Conservation (phyloP, 2,329 filamentous ascomycete species). For the Colletotrichum sp. region DNA sequence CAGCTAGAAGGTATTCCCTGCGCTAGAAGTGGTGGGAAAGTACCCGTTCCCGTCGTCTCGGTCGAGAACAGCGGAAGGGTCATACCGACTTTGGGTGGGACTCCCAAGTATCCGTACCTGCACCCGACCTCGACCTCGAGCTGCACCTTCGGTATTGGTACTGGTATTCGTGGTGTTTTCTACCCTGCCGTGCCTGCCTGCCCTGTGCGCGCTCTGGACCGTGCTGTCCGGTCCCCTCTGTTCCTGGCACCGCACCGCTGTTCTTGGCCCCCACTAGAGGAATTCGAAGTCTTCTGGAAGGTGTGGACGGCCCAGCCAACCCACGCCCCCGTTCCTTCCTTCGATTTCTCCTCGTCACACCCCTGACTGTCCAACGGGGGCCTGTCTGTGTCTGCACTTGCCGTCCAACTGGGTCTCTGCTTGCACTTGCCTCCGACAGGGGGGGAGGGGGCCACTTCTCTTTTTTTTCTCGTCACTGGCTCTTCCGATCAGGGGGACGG, state of each 20-base stretch:
- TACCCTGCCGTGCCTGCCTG: not conserved
- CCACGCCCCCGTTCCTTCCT: not conserved
- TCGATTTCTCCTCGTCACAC: not conserved
- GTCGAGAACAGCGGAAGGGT: not conserved
- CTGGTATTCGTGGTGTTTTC: not conserved
- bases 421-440: not conserved
- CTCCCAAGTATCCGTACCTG: not conserved
- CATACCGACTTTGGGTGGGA: not conserved
- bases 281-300: conserved; percentile 18
- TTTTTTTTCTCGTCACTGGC: not conserved
- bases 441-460: not conserved
- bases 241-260: not conserved
- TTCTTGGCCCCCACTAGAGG: not conserved
- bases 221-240: not conserved
- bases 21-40: not conserved
- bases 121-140: not conserved
- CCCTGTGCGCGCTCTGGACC: not conserved
- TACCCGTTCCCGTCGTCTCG: not conserved
- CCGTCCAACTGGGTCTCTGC: conserved; percentile 7
- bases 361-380: not conserved
- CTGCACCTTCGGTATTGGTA: not conserved
- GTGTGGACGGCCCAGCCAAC: not conserved
- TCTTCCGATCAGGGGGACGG: not conserved
- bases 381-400: not conserved
- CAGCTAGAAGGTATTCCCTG: not conserved